phyloP scores from a whole-genome alignment of 129 eudicot genomes.

The Saposhnikovia divaricata region DNA sequence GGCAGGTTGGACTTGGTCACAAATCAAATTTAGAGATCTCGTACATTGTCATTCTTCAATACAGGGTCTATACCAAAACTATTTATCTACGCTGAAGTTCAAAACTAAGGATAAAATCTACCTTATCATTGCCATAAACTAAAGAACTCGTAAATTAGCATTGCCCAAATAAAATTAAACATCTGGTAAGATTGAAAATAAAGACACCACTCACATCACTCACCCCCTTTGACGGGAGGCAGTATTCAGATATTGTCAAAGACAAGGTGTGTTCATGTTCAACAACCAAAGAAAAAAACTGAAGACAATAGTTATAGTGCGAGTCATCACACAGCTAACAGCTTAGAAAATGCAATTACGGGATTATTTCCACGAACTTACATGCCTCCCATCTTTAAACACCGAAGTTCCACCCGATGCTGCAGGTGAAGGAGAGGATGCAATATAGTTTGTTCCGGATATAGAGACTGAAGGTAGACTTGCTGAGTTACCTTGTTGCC shows the following conservation, averaged over 20 bases:
- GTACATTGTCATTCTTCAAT: not conserved
- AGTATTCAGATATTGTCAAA: not conserved
- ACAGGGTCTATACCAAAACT: not conserved
- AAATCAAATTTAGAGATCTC: not conserved
- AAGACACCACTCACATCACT: not conserved
- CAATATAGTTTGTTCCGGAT: conserved; percentile 72
- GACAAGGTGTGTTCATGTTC: not conserved
- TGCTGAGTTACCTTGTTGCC: conserved; percentile 46
- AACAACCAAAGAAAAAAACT: not conserved
- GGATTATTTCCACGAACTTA: conserved; percentile 76
- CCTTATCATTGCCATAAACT: not conserved
- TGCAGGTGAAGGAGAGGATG: conserved; percentile 95
- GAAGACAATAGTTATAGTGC: not conserved
- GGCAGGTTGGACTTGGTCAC: not conserved
- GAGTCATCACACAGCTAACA: not conserved
- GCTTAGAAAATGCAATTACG: not conserved
- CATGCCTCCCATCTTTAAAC: conserved; percentile 55
- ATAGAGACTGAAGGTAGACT: conserved; percentile 53
- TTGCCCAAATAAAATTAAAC: not conserved
- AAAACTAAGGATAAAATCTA: not conserved
- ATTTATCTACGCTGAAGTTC: not conserved
- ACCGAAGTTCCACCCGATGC: conserved; percentile 82
- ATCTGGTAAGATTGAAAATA: not conserved
- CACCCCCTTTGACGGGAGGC: not conserved
- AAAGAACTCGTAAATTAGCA: not conserved